Base-by-base conservation (phyloP, 352 stramenopile genomes). In the Globisporangium echinulatum region DNA sequence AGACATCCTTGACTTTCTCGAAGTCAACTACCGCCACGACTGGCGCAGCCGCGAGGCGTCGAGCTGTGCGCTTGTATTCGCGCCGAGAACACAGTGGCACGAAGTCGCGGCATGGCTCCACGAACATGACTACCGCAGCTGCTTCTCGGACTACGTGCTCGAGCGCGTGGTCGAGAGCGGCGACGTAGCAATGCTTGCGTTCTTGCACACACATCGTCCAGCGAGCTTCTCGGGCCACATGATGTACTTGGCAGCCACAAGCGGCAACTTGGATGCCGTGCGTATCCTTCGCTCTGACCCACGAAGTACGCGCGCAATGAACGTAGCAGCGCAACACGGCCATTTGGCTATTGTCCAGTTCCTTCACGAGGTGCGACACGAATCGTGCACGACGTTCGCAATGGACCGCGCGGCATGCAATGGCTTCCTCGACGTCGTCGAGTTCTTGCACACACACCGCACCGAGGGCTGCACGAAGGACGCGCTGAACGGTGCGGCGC, bases 351-450 rank as follows among this genome's bases (percentile, higher is more conserved):
- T 62, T 39, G 48, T 62, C 11, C 33, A 38, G 25, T 62, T 56
- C n/a, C 39, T 62, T 13, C 57, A 62, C 36, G 57, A 52, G 7
- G 44, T 40, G 8, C 57, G 57, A 8, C 14, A 44, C 4, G 40
- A 54, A 42, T 38, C 40, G 1, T 62, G 40, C 49, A 63, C 55
- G 4, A 19, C 5, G 14, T 47, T 52, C 14, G 61, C 61, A 15
- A 67, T 67, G 61, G 58, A 67, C 39, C 43, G 62, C 44, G 62
- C 62, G 4, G 61, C 61, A 7, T 62, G 54, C 61, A 58, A 66
- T 19, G 61, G 55, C 9, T 67, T 63, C 49, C 61, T 63, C 25
- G n/a, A 46, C 38, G 40, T 51, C 38, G 56, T 62, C 3, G 7
- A 8, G 15, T 62, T 52, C 38, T 33, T 56, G 39, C 56, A 62